Percentiles rank a stretch among this genome's conserved stretches.
Conservation (phyloP, 108 stramenopile species). For the Discostella pseudostelligera region DNA sequence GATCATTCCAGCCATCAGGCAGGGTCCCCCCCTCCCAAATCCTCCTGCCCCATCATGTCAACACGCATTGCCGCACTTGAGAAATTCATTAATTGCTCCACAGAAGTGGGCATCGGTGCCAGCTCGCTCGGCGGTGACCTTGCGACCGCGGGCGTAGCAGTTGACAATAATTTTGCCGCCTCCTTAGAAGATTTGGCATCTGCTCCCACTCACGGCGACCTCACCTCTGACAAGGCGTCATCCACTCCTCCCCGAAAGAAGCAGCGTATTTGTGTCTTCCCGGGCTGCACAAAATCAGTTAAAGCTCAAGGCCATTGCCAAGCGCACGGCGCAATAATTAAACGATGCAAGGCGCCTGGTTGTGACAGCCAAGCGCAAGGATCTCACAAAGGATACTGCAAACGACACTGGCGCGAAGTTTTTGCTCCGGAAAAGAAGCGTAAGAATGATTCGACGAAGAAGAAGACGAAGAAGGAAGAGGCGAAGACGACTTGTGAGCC, state of each 20-base stretch:
- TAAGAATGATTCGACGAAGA: slow-evolving; percentile 5
- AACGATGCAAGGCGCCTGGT: slow-evolving; percentile 65
- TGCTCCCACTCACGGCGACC: no score
- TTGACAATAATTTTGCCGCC: no score
- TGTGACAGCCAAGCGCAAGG: slow-evolving; percentile 71
- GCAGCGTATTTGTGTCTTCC: slow-evolving; percentile 52
- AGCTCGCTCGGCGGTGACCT: no score
- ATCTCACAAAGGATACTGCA: slow-evolving; percentile 69
- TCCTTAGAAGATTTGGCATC: no score
- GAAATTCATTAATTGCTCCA: no score
- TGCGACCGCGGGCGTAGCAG: no score
- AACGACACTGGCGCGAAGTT: slow-evolving; percentile 62
- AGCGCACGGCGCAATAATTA: slow-evolving; percentile 71
- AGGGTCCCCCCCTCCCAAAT: no score
- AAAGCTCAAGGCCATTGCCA: slow-evolving; percentile 72
- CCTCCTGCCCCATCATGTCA: no score
- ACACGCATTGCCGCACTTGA: no score
- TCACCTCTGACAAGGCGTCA: background rate
- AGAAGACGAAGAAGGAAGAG: slow-evolving; percentile 14
- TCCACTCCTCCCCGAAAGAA: background rate
- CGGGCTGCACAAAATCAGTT: slow-evolving; percentile 58
- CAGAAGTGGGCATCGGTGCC: no score
- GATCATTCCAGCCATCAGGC: no score
- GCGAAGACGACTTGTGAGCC: slow-evolving; percentile 37
- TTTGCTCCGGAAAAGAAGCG: slow-evolving; percentile 43